phyloP scores from a whole-genome alignment of 2,329 filamentous ascomycete species.

The Aspergillus jensenii region DNA sequence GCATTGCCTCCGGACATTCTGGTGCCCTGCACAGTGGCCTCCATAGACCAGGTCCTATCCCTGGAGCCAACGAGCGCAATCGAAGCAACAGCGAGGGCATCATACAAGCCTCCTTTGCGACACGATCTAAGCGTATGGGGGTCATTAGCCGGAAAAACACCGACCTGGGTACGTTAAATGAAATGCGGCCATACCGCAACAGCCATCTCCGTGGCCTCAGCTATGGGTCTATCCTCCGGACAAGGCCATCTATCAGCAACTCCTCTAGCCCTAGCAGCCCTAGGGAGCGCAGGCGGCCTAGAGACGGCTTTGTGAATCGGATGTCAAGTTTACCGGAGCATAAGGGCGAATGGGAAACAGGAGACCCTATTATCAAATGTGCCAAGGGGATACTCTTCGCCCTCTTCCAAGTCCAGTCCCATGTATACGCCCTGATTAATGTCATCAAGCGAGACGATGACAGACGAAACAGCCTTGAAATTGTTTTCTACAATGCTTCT shows the following conservation, averaged over 20 bases:
- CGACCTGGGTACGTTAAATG: constrained; percentile 55
- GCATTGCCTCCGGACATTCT: constrained; percentile 51
- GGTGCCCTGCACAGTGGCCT: constrained; percentile 41
- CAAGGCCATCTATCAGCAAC: constrained; percentile 38
- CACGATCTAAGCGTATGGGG: constrained; percentile 60
- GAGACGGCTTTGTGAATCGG: constrained; percentile 49
- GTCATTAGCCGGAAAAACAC: constrained; percentile 58
- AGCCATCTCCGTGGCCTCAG: constrained; percentile 59
- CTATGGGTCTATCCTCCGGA: constrained; percentile 53
- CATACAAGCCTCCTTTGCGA: constrained; percentile 46
- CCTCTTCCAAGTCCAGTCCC: constrained; percentile 52
- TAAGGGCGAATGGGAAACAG: constrained; percentile 47
- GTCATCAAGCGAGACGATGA: constrained; percentile 49
- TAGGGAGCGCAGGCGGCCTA: constrained; percentile 40
- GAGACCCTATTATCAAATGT: constrained; percentile 54
- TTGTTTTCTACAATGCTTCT: constrained; percentile 57
- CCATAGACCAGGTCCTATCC: constrained; percentile 68
- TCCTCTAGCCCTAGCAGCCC: constrained; percentile 48
- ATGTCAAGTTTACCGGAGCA: constrained; percentile 60
- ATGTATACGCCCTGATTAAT: constrained; percentile 47
- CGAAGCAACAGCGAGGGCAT: constrained; percentile 64
- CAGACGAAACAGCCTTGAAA: constrained; percentile 53
- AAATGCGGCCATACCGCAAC: constrained; percentile 51
- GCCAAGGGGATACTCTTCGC: constrained; percentile 57
- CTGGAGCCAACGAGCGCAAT: constrained; percentile 63